Evolutionary conservation across 1,284 basidiomycete genomes (phyloP), one percentile per base, ranked within the genome.

Genomic region (Agaricales sp.): DNA sequence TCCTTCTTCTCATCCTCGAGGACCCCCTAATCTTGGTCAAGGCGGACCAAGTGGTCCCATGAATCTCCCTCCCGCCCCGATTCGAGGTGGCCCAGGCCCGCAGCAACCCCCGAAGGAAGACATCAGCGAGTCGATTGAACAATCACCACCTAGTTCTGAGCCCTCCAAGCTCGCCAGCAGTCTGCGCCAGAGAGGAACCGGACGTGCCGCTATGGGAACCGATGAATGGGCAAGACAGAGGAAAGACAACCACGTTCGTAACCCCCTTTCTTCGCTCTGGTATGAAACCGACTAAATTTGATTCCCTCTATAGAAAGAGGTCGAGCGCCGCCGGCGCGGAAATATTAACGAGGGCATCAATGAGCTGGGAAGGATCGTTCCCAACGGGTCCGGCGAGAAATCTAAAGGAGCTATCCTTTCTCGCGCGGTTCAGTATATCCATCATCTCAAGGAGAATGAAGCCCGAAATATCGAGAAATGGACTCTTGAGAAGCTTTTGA

Each of bases 331-430:
- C 43, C 83, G 94, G 47, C 76, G 94, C 50, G 89, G 92, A 16
- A 93, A 92, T 59, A 97, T 98, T 69, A 95, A 95, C 64, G 89
- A 94, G 53, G 93, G 93, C 0, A 96, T 98, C 69, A 92, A 87
- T 62, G 87, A 92, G 61, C 81, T 98, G 20, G 86, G 88, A 1
- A 77, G 84, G 4, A 91, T 94, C 57, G 86, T 96, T 2, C 93
- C 93, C 4, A 87, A 82, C 54, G 87, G 84, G 43, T 83, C 86
- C 0, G 87, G 88, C 46, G 90, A 92, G 64, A 92, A 93, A 59
- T 83, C 84, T 49, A 94, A 94, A 61, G 88, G 89, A 24, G 88
- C 88, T 4, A 88, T 93, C 57, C 80, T 94, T 26, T 74, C 78
- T 3, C 85, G 87, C 20, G 88, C 90, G 2, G 90, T 90, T 44